These are phyloP conservation scores for Corchorus olitorius DNA, from an alignment of 345 rosid species.

Conservation along the genomic window DNA sequence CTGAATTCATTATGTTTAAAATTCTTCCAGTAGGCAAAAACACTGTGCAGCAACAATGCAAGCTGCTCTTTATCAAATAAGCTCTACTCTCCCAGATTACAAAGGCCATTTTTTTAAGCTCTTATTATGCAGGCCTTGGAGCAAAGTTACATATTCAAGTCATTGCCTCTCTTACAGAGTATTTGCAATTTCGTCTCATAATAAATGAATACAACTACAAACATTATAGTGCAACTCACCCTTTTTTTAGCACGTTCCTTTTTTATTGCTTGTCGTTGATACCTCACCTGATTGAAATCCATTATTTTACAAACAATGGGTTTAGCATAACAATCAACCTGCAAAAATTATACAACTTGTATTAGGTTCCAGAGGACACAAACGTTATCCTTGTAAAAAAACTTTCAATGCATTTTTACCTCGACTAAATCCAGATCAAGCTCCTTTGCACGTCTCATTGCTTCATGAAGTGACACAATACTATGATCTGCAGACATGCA, in stretches of 20 bases:
- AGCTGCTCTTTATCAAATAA: background rate
- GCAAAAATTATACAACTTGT: constrained; percentile 10
- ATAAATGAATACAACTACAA: background rate
- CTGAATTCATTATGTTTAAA: background rate
- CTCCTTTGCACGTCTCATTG: constrained; percentile 42
- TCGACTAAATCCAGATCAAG: constrained; percentile 59
- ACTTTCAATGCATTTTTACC: constrained; percentile 32
- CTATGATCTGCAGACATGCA: constrained; percentile 42
- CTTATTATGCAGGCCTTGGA: background rate
- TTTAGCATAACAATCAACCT: constrained; percentile 50
- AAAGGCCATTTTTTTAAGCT: background rate
- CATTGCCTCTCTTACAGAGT: background rate
- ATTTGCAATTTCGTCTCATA: background rate
- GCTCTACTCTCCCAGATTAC: background rate
- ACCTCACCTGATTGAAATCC: constrained; percentile 51
- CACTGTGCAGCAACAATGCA: background rate
- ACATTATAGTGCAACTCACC: constrained; percentile 31
- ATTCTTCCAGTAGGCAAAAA: background rate
- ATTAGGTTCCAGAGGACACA: background rate
- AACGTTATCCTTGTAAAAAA: background rate
- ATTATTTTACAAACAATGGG: constrained; percentile 74
- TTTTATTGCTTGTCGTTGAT: constrained; percentile 31
- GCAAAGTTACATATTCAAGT: background rate
- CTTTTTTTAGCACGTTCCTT: constrained; percentile 62
- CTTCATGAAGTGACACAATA: constrained; percentile 47